phyloP scores from a whole-genome alignment of 306 rosid species.

The Trichosanthes truncata region DNA sequence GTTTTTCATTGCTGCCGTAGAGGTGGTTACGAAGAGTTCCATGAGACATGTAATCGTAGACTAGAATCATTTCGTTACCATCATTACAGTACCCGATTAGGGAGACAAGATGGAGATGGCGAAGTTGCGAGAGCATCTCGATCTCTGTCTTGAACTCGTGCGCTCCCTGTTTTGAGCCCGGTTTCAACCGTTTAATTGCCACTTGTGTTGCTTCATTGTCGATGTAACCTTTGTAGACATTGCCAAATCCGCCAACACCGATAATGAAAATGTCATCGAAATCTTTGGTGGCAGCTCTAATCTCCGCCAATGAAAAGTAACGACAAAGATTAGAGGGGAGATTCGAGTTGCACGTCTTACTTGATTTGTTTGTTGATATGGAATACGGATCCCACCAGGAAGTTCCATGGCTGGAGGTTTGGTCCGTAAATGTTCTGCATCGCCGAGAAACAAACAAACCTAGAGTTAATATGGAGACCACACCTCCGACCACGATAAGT shows the following conservation, averaged over 20 bases:
- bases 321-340: conserved; percentile 15
- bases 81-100: too few species aligned
- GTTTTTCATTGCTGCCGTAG: conserved; percentile 1
- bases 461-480: background rate
- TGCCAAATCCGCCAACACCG: conserved; percentile 31
- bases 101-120: too few species aligned
- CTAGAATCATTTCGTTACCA: too few species aligned
- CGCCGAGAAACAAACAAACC: background rate
- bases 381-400: background rate
- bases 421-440: background rate
- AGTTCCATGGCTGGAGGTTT: background rate
- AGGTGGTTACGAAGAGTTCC: conserved; percentile 12
- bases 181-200: conserved; percentile 11
- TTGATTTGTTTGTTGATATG: background rate
- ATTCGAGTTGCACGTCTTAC: background rate
- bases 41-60: background rate
- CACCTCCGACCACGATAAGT: conserved; percentile 4
- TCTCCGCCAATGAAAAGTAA: conserved; percentile 17
- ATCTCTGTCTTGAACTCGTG: conserved; percentile 23
- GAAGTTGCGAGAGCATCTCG: background rate
- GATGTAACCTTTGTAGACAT: conserved; percentile 25
- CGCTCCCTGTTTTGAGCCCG: conserved; percentile 21
- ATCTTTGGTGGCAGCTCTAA: conserved; percentile 23
- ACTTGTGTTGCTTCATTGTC: background rate
- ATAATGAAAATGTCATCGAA: conserved; percentile 13